These are phyloP conservation scores for Vitis amurensis DNA, from an alignment of 164 flowering plant genomes.

Conservation along the genomic window DNA sequence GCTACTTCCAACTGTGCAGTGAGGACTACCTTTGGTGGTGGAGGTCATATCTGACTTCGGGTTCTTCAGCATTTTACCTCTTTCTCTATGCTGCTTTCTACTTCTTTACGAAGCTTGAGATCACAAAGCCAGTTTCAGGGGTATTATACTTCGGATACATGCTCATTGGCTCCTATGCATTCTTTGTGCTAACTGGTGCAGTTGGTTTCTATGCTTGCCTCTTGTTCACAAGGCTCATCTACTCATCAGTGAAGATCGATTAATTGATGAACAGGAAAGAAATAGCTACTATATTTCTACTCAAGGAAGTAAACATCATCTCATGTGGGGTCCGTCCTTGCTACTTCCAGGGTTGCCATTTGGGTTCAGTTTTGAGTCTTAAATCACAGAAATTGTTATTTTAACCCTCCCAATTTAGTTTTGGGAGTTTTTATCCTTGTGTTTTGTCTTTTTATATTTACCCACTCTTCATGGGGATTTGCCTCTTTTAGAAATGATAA, in stretches of 20 bases:
- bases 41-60: slow-evolving; percentile 88
- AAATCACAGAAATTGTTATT: slow-evolving; percentile 12
- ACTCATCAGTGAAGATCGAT: slow-evolving; percentile 92
- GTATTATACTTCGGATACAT: slow-evolving; percentile 84
- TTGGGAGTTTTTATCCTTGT: slow-evolving; percentile 5
- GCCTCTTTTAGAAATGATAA: slow-evolving; percentile 13
- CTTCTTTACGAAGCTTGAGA: slow-evolving; percentile 90
- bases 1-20: slow-evolving; percentile 97
- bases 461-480: slow-evolving; percentile 6
- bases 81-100: slow-evolving; percentile 85
- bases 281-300: background rate
- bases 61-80: slow-evolving; percentile 86
- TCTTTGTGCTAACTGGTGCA: slow-evolving; percentile 91
- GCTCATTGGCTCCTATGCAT: slow-evolving; percentile 78
- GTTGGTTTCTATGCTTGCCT: slow-evolving; percentile 91
- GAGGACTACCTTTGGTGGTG: slow-evolving; percentile 99
- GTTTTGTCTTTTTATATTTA: background rate
- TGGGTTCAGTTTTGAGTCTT: slow-evolving; percentile 18
- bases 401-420: slow-evolving; percentile 13
- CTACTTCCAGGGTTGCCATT: background rate
- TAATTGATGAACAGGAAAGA: slow-evolving; percentile 21
- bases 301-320: slow-evolving; percentile 1
- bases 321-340: background rate
- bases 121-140: slow-evolving; percentile 83
- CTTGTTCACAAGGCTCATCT: slow-evolving; percentile 93